Conservation (phyloP, 345 rosid species). For the Punica granatum region DNA sequence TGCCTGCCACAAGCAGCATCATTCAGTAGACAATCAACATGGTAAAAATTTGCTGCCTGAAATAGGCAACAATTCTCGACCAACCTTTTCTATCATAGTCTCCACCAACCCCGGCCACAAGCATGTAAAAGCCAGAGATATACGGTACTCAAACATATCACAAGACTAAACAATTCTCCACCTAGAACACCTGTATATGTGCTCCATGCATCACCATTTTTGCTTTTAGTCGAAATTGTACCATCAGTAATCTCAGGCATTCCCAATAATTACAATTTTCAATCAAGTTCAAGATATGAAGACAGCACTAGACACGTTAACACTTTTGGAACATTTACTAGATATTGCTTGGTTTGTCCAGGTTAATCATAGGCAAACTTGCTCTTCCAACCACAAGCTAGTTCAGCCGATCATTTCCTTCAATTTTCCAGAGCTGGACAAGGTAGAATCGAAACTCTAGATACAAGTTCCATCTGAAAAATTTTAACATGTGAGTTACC, state of each 20-base stretch:
- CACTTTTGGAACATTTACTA: neutral
- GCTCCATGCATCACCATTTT: neutral
- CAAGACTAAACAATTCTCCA: neutral
- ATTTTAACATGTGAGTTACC: neutral
- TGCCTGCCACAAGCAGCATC: slow-evolving; percentile 43
- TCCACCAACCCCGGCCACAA: too few species aligned
- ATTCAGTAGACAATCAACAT: slow-evolving; percentile 4
- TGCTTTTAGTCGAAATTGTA: neutral
- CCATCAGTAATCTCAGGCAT: neutral
- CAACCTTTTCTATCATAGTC: too few species aligned
- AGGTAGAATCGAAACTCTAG: neutral
- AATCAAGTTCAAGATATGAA: neutral
- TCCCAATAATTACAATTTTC: neutral
- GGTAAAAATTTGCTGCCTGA: neutral
- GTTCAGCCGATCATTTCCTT: neutral
- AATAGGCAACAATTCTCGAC: too few species aligned
- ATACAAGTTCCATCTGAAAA: neutral
- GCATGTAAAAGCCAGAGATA: too few species aligned
- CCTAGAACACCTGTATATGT: neutral
- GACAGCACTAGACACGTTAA: neutral
- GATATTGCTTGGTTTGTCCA: neutral
- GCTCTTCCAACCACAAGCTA: neutral
- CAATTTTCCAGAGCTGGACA: neutral
- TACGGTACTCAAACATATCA: too few species aligned
- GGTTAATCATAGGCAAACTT: neutral